phyloP scores from a whole-genome alignment of 305 asterid species.

The Fraxinus platypoda region DNA sequence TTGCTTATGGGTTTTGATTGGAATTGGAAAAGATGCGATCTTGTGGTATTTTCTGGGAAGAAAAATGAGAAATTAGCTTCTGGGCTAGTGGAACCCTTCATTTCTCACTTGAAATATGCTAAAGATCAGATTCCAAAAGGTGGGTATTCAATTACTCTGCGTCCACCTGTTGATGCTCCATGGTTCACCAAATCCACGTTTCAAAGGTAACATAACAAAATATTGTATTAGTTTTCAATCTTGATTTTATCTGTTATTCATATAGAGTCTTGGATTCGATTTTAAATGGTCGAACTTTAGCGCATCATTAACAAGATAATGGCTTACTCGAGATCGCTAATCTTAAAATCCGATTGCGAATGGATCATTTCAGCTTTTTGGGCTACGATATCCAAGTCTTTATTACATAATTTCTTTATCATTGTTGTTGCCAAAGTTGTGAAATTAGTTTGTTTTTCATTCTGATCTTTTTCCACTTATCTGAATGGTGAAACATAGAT shows the following conservation, averaged over 20 bases:
- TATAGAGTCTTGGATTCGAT: not conserved
- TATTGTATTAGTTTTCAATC: not conserved
- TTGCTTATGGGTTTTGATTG: conserved; percentile 25
- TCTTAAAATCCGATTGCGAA: not conserved
- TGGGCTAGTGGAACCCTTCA: conserved; percentile 80
- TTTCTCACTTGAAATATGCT: conserved; percentile 77
- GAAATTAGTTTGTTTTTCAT: not conserved
- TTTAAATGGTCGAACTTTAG: not conserved
- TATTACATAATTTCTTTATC: not conserved
- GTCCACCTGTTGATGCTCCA: conserved; percentile 52
- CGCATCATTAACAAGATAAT: not conserved
- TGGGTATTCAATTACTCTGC: conserved; percentile 75
- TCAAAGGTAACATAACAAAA: conserved; percentile 49
- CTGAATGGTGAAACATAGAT: conserved; percentile 8
- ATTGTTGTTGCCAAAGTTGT: not conserved
- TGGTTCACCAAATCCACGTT: conserved; percentile 86
- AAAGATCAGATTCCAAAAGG: conserved; percentile 81
- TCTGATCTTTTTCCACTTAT: not conserved
- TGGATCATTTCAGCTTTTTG: not conserved
- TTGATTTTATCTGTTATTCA: not conserved
- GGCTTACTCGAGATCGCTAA: not conserved
- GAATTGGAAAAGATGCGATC: conserved; percentile 63
- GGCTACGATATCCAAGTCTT: not conserved
- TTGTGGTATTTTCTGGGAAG: conserved; percentile 71
- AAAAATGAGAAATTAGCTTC: conserved; percentile 76